Evolutionary conservation across 345 rosid genomes (phyloP), one percentile per base, ranked within the genome.

Genomic region (Eucalyptus curtisii): DNA sequence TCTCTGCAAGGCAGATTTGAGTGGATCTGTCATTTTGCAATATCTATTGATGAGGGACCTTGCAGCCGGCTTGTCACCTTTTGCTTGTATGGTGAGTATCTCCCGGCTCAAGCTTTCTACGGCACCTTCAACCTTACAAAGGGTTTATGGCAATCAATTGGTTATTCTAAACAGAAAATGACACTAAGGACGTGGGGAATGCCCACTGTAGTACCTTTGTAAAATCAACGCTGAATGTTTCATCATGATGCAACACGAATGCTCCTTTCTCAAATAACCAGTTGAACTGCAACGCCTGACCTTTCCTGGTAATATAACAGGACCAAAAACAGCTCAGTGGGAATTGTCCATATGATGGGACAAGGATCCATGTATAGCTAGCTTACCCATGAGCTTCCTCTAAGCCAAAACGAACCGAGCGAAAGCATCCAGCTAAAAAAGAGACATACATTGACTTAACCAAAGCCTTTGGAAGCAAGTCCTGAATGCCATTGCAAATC

Each of bases 331-430:
- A 52, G 47, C 45, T 86, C 59, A 20, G 53, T 76, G 84, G 47
- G 47, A 6, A 22, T 76, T 20, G 84, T 76, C 84, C 5, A 40
- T 37, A 40, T 37, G 86, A 90, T 16, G 45, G 53, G 31, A 49
- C 86, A 76, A 76, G 84, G 84, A 76, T 76, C 30, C 84, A 76
- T 76, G 47, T 40, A 55, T 31, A 47, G 31, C 88, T 52, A 24
- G 86, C 90, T 94, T 94, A 97, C 99, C 99, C 99, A 91, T 96
- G 99, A 93, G 99, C 97, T 94, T 96, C 99, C 89, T 94, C 92
- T 87, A 97, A 94, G 89, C 99, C 99, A 92, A 97, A 96, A 55
- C 99, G 95, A 86, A 97, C 95, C 2, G 99, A 96, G 86, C 97
- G 96, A 90, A 97, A 97, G 93, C 98, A 97, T 87, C 99, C 99